Percentiles rank a stretch among this genome's conserved stretches.
Evolutionary conservation across 2,329 filamentous ascomycete species (phyloP).

Genomic region (Epichloe hybrida): DNA sequence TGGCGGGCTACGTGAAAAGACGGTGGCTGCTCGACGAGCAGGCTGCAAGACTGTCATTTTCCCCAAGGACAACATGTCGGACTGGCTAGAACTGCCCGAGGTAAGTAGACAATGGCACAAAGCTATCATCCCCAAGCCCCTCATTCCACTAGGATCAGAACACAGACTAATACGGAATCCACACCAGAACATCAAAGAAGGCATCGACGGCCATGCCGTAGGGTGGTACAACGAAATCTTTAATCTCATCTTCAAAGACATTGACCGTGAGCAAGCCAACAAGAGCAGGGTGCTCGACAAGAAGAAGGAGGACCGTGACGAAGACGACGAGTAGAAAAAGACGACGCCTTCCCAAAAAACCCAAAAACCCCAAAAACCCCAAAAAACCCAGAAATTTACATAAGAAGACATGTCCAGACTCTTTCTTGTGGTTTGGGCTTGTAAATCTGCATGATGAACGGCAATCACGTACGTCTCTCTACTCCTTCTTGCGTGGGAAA

Average conservation of each 20-base stretch:
- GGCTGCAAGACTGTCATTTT: slow-evolving; percentile 92
- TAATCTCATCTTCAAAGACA: slow-evolving; percentile 70
- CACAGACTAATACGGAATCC: not conserved
- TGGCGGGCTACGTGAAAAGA: slow-evolving; percentile 90
- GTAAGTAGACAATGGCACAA: slow-evolving; percentile 41
- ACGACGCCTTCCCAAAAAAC: not conserved
- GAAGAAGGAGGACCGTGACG: slow-evolving; percentile 30
- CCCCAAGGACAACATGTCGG: slow-evolving; percentile 85
- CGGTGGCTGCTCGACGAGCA: slow-evolving; percentile 81
- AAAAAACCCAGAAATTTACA: not conserved
- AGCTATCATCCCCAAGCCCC: too few species aligned
- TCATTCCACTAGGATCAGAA: too few species aligned
- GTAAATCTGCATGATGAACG: slow-evolving; percentile 1
- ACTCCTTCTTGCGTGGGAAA: not conserved
- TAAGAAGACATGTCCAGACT: not conserved
- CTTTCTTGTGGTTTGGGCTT: not conserved
- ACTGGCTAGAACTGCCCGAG: slow-evolving; percentile 94
- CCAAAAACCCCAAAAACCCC: not conserved
- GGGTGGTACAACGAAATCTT: slow-evolving; percentile 94
- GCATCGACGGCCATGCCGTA: slow-evolving; percentile 80
- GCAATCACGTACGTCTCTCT: not conserved
- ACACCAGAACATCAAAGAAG: slow-evolving; percentile 87
- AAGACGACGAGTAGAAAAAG: slow-evolving; percentile 21
- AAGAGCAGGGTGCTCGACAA: slow-evolving; percentile 51
- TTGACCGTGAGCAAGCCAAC: slow-evolving; percentile 63